Conservation (phyloP, 1,284 basidiomycete genomes). For the Entoloma clypeatum region DNA sequence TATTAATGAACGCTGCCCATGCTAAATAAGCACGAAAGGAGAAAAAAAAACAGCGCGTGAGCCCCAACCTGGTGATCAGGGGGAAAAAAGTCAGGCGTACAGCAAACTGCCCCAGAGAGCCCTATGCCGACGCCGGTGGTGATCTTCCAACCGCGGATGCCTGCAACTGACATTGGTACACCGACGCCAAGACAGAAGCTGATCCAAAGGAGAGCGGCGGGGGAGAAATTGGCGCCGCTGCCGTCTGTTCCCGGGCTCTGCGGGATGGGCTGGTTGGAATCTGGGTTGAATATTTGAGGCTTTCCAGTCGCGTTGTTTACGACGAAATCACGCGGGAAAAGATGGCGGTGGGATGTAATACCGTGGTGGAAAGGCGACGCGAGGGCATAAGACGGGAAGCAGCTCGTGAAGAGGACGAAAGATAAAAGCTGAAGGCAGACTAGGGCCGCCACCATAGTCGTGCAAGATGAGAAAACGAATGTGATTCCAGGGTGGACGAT, state of each 20-base stretch:
- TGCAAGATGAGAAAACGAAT: constrained; percentile 12
- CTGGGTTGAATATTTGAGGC: constrained; percentile 41
- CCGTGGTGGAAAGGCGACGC: constrained; percentile 11
- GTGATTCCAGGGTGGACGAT: constrained; percentile 9
- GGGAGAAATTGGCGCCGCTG: constrained; percentile 44
- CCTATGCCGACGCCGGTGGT: constrained; percentile 54
- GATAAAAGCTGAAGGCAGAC: constrained; percentile 10
- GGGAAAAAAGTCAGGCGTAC: constrained; percentile 39
- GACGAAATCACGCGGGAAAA: constrained; percentile 25
- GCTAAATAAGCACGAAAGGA: constrained; percentile 37
- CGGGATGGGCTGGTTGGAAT: constrained; percentile 38
- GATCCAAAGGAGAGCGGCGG: constrained; percentile 55
- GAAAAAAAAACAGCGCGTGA: constrained; percentile 10
- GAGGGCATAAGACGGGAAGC: constrained; percentile 8
- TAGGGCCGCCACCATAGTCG: constrained; percentile 13
- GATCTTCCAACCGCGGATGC: constrained; percentile 51
- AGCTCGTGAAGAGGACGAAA: constrained; percentile 11
- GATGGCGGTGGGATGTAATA: constrained; percentile 5
- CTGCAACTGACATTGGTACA: constrained; percentile 48
- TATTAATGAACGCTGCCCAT: constrained; percentile 61
- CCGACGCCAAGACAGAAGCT: constrained; percentile 48
- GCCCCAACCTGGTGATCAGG: background rate
- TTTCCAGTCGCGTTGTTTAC: constrained; percentile 41
- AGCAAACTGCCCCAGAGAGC: constrained; percentile 40
- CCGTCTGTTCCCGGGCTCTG: constrained; percentile 60